Base-by-base conservation (phyloP, 139 green algal genomes). In the Edaphochlamys debaryana region DNA sequence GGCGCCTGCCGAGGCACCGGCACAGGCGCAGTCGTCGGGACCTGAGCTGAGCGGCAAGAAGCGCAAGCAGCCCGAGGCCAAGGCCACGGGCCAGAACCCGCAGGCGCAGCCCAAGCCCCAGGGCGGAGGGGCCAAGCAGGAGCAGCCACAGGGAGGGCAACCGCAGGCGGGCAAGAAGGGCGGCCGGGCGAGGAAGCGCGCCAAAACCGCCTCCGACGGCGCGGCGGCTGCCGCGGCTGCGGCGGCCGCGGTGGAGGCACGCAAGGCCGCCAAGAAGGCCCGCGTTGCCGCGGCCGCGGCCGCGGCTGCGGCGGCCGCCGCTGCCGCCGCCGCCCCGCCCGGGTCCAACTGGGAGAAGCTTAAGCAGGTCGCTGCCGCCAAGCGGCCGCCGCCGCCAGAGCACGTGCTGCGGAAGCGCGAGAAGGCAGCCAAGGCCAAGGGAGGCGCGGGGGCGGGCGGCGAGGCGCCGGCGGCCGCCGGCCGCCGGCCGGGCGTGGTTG, bases 21-120 rank as follows among this genome's bases (percentile, higher is more conserved):
- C 13, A 13, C 11, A 9, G 45, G 45, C 45, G 45, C 11, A 22
- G 45, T 13, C 9, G 13, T 13, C 45, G 45, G 11, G 11, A 9
- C 11, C 13, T 13, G 13, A 54, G 45, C 11, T 9, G 54, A 5
- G 19, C 15, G 54, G 54, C 13, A 25, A 63, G 54, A 5, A 5
- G 23, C 22, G 19, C 6, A 63, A 63, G 54, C 54, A 5, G 15
- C 54, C 54, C 60, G 5, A 15, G 60, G 30, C 6, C 20, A 19
- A 29, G 23, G 56, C 8, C 23, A 23, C 20, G 20, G 60, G 17
- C 38, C 38, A 36, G 67, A 22, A 80, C 19, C 38, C 72, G 56
- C 76, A 69, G 84, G 54, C 85, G 40, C 85, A 68, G 64, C 45
- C 60, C n/a, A n/a, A n/a, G n/a, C n/a, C n/a, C n/a, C n/a, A n/a